Base-by-base conservation (phyloP, 2,329 filamentous ascomycete genomes). In the Xylaria sp. region DNA sequence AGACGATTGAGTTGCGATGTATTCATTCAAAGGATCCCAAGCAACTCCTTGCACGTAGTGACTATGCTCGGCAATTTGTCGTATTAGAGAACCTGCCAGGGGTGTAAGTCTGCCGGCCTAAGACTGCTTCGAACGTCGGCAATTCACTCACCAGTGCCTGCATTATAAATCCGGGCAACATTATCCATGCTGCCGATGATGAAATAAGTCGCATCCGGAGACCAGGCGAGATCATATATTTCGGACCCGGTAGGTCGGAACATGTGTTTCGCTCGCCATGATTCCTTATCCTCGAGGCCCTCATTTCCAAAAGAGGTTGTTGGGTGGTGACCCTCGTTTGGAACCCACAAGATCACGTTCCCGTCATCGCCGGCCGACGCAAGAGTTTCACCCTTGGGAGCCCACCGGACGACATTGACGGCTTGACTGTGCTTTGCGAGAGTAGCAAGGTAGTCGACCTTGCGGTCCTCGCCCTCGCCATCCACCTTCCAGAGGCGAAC, bases 151-250 rank as follows among this genome's bases (percentile, higher is more conserved):
- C 66, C 93, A 66, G 90, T 94, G 61, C 90, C 88, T 52, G 92
- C 90, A 73, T 96, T 97, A 79, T 97, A 97, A 65, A 99, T 97
- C 55, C 93, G 85, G 54, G 94, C 92, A 70, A 97, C 88, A 71
- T 99, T 99, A 76, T 99, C 94, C 92, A 99, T 97, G 76, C 94
- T 97, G 38, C 94, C 94, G 20, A 95, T 97, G 66, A 99, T 97
- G 77, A 99, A 96, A 76, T 95, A 94, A 38, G 87, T 79, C 38
- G 90, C 92, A 72, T 99, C 94, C n/a, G 95, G 95, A 44, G 94
- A 97, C 95, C 94, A 99, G 46, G 94, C 94, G 52, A 99, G 78
- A 73, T 99, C 94, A 75, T 99, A 99, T 63, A 99, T 97, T 72
- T 99, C 94, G 9, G 92, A 91, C 34, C 92, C 93, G 58, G 90